phyloP scores from a whole-genome alignment of 148 eudicot genomes.

The Amaranthus hypochondriacus region DNA sequence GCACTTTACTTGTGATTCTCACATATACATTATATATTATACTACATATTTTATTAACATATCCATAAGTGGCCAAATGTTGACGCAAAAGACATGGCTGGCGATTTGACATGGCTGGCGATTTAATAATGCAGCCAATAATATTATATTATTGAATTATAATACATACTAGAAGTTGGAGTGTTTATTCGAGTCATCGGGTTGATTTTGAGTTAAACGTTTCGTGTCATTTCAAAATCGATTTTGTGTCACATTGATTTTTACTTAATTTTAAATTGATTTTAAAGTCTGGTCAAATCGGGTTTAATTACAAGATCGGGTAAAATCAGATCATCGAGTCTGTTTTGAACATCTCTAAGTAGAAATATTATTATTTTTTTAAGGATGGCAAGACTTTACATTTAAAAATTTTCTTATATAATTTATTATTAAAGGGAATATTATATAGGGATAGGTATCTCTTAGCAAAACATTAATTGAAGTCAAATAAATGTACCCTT shows the following conservation, averaged over 20 bases:
- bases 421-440: neutral
- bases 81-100: neutral
- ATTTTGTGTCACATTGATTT: no score
- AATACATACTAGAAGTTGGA: no score
- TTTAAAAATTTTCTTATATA: neutral
- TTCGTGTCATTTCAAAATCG: no score
- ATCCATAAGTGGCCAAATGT: neutral
- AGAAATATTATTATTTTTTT: neutral
- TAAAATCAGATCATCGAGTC: no score
- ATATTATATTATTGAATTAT: neutral
- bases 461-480: slow-evolving; percentile 13
- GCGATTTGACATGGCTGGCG: neutral
- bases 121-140: neutral
- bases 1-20: no score
- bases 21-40: no score
- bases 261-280: no score
- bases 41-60: neutral
- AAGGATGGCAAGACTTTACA: neutral
- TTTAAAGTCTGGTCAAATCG: no score
- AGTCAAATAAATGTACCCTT: slow-evolving; percentile 16
- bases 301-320: no score
- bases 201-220: no score
- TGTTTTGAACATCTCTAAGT: no score
- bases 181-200: no score
- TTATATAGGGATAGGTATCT: neutral